Evolutionary conservation across 2,329 filamentous ascomycete genomes (phyloP).

Genomic region (Zymoseptoria passerinii): DNA sequence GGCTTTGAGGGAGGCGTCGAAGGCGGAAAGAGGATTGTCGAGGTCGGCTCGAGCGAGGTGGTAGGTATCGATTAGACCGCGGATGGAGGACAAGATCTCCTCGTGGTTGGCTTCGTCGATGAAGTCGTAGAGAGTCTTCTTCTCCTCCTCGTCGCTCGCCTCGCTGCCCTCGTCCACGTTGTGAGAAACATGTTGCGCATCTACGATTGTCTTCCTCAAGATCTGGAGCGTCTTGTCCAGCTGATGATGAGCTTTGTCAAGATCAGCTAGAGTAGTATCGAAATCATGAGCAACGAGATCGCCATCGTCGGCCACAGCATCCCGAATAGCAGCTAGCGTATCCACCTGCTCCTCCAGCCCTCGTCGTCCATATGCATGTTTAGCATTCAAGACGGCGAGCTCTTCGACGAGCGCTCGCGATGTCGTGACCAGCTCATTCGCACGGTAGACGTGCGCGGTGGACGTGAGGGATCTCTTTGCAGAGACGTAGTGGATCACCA

Average conservation of each 20-base stretch:
- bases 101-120: constrained; percentile 65
- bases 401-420: constrained; percentile 72
- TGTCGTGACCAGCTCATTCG: constrained; percentile 73
- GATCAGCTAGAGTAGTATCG: constrained; percentile 31
- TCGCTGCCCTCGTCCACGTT: background rate
- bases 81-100: constrained; percentile 56
- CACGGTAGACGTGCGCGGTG: constrained; percentile 69
- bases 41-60: constrained; percentile 58
- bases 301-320: constrained; percentile 36
- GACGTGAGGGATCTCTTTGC: constrained; percentile 82
- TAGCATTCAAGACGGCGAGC: constrained; percentile 58
- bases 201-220: constrained; percentile 56
- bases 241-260: constrained; percentile 58
- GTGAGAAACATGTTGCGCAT: constrained; percentile 43
- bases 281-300: constrained; percentile 38
- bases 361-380: constrained; percentile 36
- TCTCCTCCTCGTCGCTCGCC: constrained; percentile 13
- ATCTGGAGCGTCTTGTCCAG: constrained; percentile 59
- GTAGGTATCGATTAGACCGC: constrained; percentile 61
- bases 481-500: constrained; percentile 75
- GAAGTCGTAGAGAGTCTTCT: constrained; percentile 63
- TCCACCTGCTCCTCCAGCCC: constrained; percentile 39
- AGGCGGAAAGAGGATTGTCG: constrained; percentile 50
- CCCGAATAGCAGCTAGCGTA: constrained; percentile 35
- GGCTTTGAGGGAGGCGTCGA: constrained; percentile 54